These are phyloP conservation scores for Pyrenochaeta sp. DNA, from an alignment of 2,329 filamentous ascomycete species.

Conservation along the genomic window DNA sequence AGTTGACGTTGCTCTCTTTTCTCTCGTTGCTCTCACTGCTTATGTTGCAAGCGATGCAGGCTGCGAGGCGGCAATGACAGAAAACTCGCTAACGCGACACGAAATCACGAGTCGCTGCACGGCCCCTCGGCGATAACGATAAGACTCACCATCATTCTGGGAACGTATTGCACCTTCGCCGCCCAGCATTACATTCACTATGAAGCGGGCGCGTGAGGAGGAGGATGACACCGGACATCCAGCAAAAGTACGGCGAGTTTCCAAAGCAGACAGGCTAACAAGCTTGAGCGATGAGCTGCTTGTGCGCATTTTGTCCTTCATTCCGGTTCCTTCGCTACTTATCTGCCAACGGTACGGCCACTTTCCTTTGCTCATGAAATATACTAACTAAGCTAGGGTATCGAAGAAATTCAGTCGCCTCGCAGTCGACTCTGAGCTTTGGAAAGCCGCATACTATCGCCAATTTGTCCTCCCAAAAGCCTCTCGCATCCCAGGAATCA, in stretches of 20 bases:
- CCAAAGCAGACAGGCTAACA: conserved; percentile 69
- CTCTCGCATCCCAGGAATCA: conserved; percentile 75
- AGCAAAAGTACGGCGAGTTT: conserved; percentile 57
- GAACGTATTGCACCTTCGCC: conserved; percentile 10
- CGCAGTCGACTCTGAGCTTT: conserved; percentile 83
- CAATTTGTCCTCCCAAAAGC: conserved; percentile 86
- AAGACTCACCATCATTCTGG: conserved; percentile 6
- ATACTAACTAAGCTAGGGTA: conserved; percentile 58
- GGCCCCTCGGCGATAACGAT: conserved; percentile 27
- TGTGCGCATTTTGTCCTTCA: conserved; percentile 79
- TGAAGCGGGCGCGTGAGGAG: conserved; percentile 51
- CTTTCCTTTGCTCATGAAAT: background rate
- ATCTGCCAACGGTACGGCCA: conserved; percentile 65
- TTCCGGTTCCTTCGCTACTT: conserved; percentile 75
- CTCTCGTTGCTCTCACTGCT: background rate
- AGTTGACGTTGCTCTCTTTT: background rate
- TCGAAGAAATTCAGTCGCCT: conserved; percentile 79
- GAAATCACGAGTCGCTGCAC: conserved; percentile 33
- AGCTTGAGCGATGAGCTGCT: conserved; percentile 86
- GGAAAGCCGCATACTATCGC: conserved; percentile 88
- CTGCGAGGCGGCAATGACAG: conserved; percentile 14
- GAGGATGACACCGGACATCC: conserved; percentile 36
- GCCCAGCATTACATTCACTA: conserved; percentile 22
- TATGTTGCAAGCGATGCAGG: conserved; percentile 12
- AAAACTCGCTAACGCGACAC: conserved; percentile 28